Evolutionary conservation across 192 early-diverging fungal genomes (phyloP), one percentile per base, ranked within the genome.

Genomic region (Rhizophagus clarus): DNA sequence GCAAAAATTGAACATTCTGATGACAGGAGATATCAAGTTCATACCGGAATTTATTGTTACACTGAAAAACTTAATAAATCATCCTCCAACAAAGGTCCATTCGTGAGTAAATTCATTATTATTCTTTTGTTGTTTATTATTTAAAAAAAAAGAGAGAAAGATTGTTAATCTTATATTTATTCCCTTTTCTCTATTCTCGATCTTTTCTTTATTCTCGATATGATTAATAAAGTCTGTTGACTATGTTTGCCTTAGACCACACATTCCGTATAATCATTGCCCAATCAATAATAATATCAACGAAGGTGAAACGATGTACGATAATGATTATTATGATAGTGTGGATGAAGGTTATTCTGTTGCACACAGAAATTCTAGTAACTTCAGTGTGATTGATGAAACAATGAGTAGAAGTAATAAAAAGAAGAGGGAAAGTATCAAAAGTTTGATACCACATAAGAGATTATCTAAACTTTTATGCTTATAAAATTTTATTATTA

Each of bases 1-100:
- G 11, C 40, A 17, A 72, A 72, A 14, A 72, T 29, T 4, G 71
- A 72, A 14, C 42, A 72, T 26, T 72, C 24, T 14, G 71, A 72
- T 2, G 71, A 72, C 31, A 49, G 45, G 17, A 72, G 71, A 72
- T 72, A 72, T 72, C 71, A 72, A 72, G 45, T 72, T 24, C 71
- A 72, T 17, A 72, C 71, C 17, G 71, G 71, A 17, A 72, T 72
- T 51, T n/a, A n/a, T 17, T 72, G 71, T 51, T 8, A 72, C 24
- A n/a, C 24, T 0, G 71, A 72, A 49, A 47, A 49, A 26, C 2
- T 45, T 7, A n/a, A 15, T 2, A 72, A 49, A 49, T 6, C 9
- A 7, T 29, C 10, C 6, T 49, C 40, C 3, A 1, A 29, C 9
- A 72, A 72, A 72, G 71, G 71, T 51, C 71, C 71, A 29, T 72